Conservation (phyloP, 805 yeast species). For the Yamadazyma scolyti region DNA sequence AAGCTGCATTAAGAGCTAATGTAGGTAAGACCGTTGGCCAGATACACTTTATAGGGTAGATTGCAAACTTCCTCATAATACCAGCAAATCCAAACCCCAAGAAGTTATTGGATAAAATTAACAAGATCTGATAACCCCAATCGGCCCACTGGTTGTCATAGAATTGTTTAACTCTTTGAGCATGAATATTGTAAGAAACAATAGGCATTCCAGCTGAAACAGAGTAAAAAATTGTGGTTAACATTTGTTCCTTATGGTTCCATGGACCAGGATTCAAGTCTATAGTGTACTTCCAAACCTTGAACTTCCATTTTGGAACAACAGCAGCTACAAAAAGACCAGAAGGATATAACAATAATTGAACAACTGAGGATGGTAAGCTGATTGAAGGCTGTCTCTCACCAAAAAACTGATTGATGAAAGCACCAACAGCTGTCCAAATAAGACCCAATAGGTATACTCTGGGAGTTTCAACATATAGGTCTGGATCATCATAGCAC, state of each 20-base stretch:
- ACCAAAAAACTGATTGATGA: conserved; percentile 54
- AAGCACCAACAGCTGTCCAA: conserved; percentile 52
- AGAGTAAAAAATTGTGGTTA: conserved; percentile 17
- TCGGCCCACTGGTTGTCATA: conserved; percentile 26
- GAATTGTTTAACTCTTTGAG: conserved; percentile 18
- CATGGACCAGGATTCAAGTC: conserved; percentile 19
- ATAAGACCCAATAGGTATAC: conserved; percentile 48
- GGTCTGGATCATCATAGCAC: conserved; percentile 44
- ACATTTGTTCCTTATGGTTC: conserved; percentile 16
- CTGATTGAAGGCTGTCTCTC: conserved; percentile 52
- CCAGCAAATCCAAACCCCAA: conserved; percentile 32
- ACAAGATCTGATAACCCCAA: conserved; percentile 23
- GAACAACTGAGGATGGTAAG: conserved; percentile 48
- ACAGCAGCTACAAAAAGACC: conserved; percentile 47
- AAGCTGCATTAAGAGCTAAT: conserved; percentile 28
- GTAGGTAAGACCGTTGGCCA: conserved; percentile 30
- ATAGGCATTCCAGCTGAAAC: conserved; percentile 15
- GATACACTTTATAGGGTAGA: conserved; percentile 21
- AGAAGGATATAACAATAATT: conserved; percentile 55
- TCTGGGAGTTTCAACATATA: conserved; percentile 49
- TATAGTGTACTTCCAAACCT: conserved; percentile 15
- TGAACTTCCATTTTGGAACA: conserved; percentile 19
- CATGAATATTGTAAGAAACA: conserved; percentile 30
- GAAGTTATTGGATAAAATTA: conserved; percentile 22
- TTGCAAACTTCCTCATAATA: conserved; percentile 23